These are phyloP conservation scores for Aspergillus olivimuriae DNA, from an alignment of 495 filamentous ascomycete species.

Conservation along the genomic window DNA sequence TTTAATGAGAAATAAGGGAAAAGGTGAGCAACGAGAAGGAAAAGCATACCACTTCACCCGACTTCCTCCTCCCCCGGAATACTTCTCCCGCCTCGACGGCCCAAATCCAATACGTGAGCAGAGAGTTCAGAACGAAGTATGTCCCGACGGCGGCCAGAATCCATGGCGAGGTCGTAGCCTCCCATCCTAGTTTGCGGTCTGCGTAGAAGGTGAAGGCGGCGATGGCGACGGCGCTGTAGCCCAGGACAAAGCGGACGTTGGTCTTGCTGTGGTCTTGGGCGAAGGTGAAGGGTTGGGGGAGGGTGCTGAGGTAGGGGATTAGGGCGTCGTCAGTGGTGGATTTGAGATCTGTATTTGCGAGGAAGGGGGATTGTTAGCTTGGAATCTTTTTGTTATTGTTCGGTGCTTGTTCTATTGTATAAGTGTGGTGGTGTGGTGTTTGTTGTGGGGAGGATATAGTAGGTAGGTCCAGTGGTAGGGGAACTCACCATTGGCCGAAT, in stretches of 20 bases:
- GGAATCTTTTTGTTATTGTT: too few species aligned
- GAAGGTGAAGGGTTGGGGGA: slow-evolving; percentile 58
- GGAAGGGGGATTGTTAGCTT: neutral
- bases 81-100: slow-evolving; percentile 73
- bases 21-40: too few species aligned
- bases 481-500: slow-evolving; percentile 41
- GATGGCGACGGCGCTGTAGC: slow-evolving; percentile 76
- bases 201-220: slow-evolving; percentile 78
- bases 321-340: slow-evolving; percentile 94
- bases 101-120: slow-evolving; percentile 82
- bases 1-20: too few species aligned
- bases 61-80: slow-evolving; percentile 60
- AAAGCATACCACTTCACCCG: slow-evolving; percentile 46
- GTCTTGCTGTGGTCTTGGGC: slow-evolving; percentile 69
- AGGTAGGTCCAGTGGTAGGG: slow-evolving; percentile 8
- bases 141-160: slow-evolving; percentile 62
- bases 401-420: too few species aligned
- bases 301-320: slow-evolving; percentile 79
- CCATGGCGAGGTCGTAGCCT: slow-evolving; percentile 68
- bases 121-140: slow-evolving; percentile 75
- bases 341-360: slow-evolving; percentile 88
- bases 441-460: slow-evolving; percentile 16
- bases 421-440: too few species aligned
- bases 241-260: slow-evolving; percentile 75
- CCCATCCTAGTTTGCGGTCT: slow-evolving; percentile 88